Evolutionary conservation across 2,329 filamentous ascomycete species (phyloP).

Genomic region (Aspergillus flavus): DNA sequence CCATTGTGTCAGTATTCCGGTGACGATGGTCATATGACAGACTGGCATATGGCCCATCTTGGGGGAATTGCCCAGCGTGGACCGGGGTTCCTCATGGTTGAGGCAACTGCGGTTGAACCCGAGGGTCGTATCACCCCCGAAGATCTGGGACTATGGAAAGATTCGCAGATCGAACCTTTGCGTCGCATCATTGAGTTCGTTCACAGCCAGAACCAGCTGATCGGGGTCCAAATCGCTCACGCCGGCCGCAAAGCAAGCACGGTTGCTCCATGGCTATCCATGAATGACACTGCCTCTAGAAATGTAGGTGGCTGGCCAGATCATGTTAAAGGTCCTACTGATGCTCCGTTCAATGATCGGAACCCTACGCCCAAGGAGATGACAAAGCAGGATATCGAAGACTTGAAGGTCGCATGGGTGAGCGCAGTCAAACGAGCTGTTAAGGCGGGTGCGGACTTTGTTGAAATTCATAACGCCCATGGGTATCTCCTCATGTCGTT

Average conservation of each 20-base stretch:
- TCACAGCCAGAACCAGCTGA: conserved; percentile 74
- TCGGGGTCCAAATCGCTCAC: conserved; percentile 80
- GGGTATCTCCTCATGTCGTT: conserved; percentile 75
- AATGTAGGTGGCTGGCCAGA: conserved; percentile 58
- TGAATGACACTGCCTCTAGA: conserved; percentile 44
- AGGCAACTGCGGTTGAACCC: conserved; percentile 74
- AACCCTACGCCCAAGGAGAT: conserved; percentile 67
- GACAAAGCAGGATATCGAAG: conserved; percentile 67
- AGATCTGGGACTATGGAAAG: conserved; percentile 70
- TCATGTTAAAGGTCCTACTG: conserved; percentile 59
- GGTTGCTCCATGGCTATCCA: conserved; percentile 54
- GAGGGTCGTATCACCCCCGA: conserved; percentile 78
- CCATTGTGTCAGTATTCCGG: conserved; percentile 70
- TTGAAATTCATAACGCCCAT: conserved; percentile 79
- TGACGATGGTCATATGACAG: conserved; percentile 72
- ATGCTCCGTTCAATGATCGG: conserved; percentile 63
- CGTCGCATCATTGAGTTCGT: conserved; percentile 71
- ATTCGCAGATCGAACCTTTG: conserved; percentile 75
- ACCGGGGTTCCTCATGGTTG: conserved; percentile 73
- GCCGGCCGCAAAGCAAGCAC: conserved; percentile 69
- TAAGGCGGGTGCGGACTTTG: conserved; percentile 71
- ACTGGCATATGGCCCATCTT: conserved; percentile 81
- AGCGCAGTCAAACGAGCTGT: conserved; percentile 63
- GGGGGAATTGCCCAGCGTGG: conserved; percentile 77
- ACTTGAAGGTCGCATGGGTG: conserved; percentile 64